Conservation (phyloP, 306 rosid species). For the Cucurbita ficifolia region DNA sequence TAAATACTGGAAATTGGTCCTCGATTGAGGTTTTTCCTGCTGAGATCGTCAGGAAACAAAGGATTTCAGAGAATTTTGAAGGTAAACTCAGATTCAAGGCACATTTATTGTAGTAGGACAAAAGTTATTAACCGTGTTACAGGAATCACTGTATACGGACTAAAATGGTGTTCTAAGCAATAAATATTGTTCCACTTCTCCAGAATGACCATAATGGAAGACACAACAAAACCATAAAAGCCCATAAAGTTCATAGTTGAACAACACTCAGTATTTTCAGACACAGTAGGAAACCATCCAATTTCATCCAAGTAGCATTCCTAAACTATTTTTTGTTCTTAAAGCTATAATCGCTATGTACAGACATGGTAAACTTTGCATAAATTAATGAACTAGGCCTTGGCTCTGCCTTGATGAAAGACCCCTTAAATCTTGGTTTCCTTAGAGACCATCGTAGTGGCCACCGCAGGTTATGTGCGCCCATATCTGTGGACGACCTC, state of each 20-base stretch:
- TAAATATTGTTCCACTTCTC: background rate
- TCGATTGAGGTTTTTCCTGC: background rate
- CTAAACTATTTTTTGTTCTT: background rate
- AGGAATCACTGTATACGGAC: background rate
- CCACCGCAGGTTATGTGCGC: conserved; percentile 64
- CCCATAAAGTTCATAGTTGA: background rate
- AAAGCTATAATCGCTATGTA: background rate
- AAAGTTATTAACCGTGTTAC: background rate
- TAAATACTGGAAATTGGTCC: background rate
- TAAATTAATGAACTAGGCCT: background rate
- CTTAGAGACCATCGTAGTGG: conserved; percentile 30
- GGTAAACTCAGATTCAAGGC: background rate
- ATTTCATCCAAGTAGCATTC: background rate
- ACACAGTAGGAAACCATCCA: background rate
- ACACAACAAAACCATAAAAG: background rate
- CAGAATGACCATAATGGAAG: background rate
- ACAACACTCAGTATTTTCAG: background rate
- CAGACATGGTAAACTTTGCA: background rate
- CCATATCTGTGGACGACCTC: conserved; percentile 40
- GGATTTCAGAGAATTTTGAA: background rate
- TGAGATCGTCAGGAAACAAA: background rate
- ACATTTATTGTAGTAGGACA: background rate
- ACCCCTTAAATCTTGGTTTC: background rate
- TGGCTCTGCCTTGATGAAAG: background rate
- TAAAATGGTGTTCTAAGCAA: background rate